Conservation (phyloP, 2,329 filamentous ascomycete genomes). For the Colletotrichum sp. region DNA sequence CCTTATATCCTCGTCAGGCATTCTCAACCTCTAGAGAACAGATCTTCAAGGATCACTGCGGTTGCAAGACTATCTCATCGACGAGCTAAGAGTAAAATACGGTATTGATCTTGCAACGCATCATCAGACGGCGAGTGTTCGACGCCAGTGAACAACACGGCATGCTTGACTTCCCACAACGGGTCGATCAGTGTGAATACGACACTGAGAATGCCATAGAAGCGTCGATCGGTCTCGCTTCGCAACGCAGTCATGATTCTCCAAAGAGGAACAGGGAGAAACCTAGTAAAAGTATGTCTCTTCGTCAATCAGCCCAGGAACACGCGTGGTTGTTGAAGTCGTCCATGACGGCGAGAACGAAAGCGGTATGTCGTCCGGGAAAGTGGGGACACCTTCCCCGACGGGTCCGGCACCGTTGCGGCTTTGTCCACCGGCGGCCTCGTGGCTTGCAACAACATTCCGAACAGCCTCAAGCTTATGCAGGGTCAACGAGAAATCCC, state of each 20-base stretch:
- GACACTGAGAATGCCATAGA: neutral
- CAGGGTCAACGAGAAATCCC: neutral
- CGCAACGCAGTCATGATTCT: neutral
- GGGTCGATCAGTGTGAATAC: neutral
- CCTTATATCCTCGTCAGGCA: neutral
- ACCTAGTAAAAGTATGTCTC: neutral
- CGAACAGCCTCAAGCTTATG: neutral
- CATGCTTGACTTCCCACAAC: neutral
- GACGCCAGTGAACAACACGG: neutral
- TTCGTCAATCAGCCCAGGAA: neutral
- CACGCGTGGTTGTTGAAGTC: neutral
- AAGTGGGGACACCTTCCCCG: neutral
- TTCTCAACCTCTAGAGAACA: neutral
- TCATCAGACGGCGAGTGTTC: neutral
- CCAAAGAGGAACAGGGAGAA: neutral
- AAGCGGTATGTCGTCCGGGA: neutral
- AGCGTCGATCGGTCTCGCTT: neutral
- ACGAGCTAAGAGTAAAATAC: rapidly evolving
- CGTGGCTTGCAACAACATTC: neutral
- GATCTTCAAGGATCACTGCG: neutral
- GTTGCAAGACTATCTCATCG: neutral
- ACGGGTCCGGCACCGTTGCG: neutral
- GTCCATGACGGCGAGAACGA: neutral
- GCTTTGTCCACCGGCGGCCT: neutral
- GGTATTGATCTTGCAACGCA: neutral